Base-by-base conservation (phyloP, 1,284 basidiomycete genomes). In the Pisolithus thermaeus region DNA sequence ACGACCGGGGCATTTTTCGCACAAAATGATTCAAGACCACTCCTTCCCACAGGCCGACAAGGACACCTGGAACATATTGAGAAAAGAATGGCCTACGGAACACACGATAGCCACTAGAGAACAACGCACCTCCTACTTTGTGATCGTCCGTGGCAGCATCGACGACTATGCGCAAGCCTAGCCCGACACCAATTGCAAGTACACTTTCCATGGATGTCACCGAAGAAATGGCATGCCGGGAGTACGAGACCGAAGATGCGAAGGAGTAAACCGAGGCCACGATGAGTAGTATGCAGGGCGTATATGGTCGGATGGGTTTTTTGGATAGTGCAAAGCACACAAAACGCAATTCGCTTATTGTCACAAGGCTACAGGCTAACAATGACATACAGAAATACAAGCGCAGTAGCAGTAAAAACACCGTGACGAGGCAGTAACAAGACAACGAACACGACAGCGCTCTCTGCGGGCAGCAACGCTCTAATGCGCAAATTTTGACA, bases 41-140 rank as follows among this genome's bases (percentile, higher is more conserved):
- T 42, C 85, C 85, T 66, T 88, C 86, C 84, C 85, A 88, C 22
- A 88, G 67, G 14, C 85, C 85, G 48, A 88, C 71, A 53, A 88
- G 74, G 11, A 79, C 78, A 12, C 80, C 79, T 53, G 68, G 32
- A 35, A 35, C 70, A 37, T 72, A 58, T 49, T 68, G 53, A 72
- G 59, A 60, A 48, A 28, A 25, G 47, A 14, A 14, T 40, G 39
- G 25, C 25, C 25, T 27, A 16, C 44, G 20, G 20, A 37, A 51
- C 32, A n/a, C n/a, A 57, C 36, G 38, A 7, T 22, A 39, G 32
- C 41, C 1, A 41, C 11, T 38, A 28, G 46, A 50, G 18, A 28
- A 14, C 37, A 47, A 61, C 67, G 32, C 37, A 66, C 64, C 64
- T 49, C 71, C 64, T 47, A 77, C 58, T 50, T 67, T 66, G 54